These are phyloP conservation scores for Pouteria glomerata DNA, from an alignment of 148 eudicot species.

Conservation along the genomic window DNA sequence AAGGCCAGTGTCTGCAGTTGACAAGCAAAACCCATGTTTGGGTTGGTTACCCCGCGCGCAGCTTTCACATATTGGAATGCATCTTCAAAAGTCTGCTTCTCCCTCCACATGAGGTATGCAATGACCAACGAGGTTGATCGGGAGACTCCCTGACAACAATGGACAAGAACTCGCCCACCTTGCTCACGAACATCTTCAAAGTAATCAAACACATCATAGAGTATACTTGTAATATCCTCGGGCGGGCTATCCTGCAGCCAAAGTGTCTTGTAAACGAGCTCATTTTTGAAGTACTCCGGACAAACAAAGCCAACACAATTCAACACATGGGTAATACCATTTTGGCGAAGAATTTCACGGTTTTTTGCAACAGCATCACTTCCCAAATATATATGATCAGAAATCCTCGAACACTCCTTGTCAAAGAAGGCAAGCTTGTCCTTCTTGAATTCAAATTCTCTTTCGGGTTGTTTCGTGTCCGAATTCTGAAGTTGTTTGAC, in stretches of 20 bases:
- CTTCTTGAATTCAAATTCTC: conserved; percentile 59
- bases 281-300: conserved; percentile 86
- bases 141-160: conserved; percentile 93
- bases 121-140: conserved; percentile 87
- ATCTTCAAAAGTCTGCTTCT: conserved; percentile 75
- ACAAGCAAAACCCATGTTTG: conserved; percentile 97
- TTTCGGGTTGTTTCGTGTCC: conserved; percentile 12
- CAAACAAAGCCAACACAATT: conserved; percentile 95
- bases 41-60: conserved; percentile 86
- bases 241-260: conserved; percentile 94
- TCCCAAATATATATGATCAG: conserved; percentile 81
- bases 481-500: conserved; percentile 14
- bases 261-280: conserved; percentile 79
- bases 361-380: conserved; percentile 83
- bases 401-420: conserved; percentile 81
- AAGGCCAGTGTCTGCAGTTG: conserved; percentile 78
- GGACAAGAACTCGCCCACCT: conserved; percentile 83
- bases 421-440: conserved; percentile 84
- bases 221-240: conserved; percentile 89
- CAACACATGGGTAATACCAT: conserved; percentile 84
- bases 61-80: conserved; percentile 84
- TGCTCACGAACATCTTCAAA: conserved; percentile 90
- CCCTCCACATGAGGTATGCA: conserved; percentile 93
- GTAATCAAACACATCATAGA: conserved; percentile 94
- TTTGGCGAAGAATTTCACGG: conserved; percentile 55